Conservation (phyloP, 75 land plant species). For the Chamaecyparis obtusa region DNA sequence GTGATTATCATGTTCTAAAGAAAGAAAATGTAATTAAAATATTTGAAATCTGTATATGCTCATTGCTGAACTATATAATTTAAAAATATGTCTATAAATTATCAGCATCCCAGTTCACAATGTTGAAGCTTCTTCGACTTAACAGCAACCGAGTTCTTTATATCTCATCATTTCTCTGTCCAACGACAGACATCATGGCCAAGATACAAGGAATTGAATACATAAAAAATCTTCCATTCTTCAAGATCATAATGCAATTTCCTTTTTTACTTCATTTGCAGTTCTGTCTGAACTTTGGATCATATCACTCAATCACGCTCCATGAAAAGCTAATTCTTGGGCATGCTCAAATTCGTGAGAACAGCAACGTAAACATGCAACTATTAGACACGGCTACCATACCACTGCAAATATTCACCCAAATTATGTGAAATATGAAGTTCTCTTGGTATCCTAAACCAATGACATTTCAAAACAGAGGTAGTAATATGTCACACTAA, state of each 20-base stretch:
- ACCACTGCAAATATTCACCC: neutral
- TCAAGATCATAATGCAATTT: neutral
- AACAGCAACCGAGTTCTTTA: neutral
- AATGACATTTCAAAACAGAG: neutral
- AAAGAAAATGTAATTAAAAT: neutral
- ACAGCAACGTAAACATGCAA: neutral
- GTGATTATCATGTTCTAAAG: neutral
- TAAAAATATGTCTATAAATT: neutral
- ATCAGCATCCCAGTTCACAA: neutral
- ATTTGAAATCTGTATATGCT: neutral
- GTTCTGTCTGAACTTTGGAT: neutral
- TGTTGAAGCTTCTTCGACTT: neutral
- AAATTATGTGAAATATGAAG: neutral
- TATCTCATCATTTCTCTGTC: neutral
- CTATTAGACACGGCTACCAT: neutral
- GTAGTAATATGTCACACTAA: neutral
- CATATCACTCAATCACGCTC: neutral
- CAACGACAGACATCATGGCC: neutral
- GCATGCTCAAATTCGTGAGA: neutral
- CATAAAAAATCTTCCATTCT: neutral
- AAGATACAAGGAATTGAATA: neutral
- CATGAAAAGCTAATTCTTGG: neutral
- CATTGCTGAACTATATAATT: neutral
- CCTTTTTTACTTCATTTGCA: neutral
- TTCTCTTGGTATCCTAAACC: neutral